Base-by-base conservation (phyloP, 148 eudicot genomes). In the Polygonum aviculare region DNA sequence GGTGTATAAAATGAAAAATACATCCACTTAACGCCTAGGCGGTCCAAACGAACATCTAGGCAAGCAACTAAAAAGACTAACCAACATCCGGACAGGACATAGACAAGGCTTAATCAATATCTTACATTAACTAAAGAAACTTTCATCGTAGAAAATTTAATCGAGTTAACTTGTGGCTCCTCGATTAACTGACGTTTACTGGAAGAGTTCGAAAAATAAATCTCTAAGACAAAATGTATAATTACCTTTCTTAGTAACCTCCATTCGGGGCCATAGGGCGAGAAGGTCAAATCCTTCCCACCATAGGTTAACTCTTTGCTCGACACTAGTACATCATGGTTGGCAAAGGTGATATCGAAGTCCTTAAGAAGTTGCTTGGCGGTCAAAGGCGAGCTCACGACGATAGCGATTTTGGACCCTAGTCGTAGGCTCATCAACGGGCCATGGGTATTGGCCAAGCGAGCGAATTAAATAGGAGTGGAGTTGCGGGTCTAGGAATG, bases 181-280 rank as follows among this genome's bases (percentile, higher is more conserved):
- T 26, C 6, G 40, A 39, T 39, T 39, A 41, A 41, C 9, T 5
- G 8, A 5, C 0, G 45, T 41, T 4, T 9, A 41, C 8, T 1
- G 1, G 47, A 44, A 44, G 9, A 44, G 9, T 44, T 44, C 9
- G 8, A 14, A 0, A 51, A 1, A 54, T 9, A 54, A 3, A 5
- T 12, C 2, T 31, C 1, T 60, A 60, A 31, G 69, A 60, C 11
- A 60, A 22, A 10, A 54, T n/a, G 7, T 3, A 33, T 15, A 14
- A 6, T 21, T 67, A 88, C 81, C 74, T 86, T 89, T 45, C 95
- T 76, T 55, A 93, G 83, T 83, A 86, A 80, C 48, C 89, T 83
- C 87, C 91, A 83, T 19, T 87, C 82, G 2, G 95, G 82, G 1
- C 95, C 93, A 47, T 93, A 83, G 0, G 95, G 90, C 7, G 76